Evolutionary conservation across 139 green algal species (phyloP), one percentile per base, ranked within the genome.

Genomic region (Picochlorum sp.): DNA sequence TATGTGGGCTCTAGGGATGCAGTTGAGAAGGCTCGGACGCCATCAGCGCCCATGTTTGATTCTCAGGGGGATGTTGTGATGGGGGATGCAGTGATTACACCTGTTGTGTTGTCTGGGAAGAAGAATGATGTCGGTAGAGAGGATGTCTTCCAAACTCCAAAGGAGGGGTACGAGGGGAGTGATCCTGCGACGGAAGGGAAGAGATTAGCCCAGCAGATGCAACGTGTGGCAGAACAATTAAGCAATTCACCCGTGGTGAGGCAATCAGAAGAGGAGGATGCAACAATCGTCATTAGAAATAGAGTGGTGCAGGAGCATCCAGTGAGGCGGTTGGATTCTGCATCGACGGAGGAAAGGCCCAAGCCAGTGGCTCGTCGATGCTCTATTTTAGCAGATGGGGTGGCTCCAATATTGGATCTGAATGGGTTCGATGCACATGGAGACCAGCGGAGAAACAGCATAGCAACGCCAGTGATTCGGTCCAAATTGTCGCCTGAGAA

Each of bases 161-260:
- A 41, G 34, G 34, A 41, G 14, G 34, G 34, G 8, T 41, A 11
- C 8, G 34, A 41, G 34, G 34, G 7, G 8, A 41, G 34, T 41
- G 69, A 56, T 18, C 54, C 70, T 2, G 63, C 63, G 4, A 72
- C 70, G 9, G 45, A 59, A 0, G 70, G 70, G 30, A 76, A 56
- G 6, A 63, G 47, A 47, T 30, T 76, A 37, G 70, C 70, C 18
- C 61, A 76, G 32, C 49, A 49, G 56, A 57, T 76, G 44, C 70
- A 72, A 21, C 32, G 61, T 14, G 61, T 71, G 20, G 70, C 70
- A 4, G 56, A 71, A 34, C 50, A 72, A 54, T 67, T 76, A 45
- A 56, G 69, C 51, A 61, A 57, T 20, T 62, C 69, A 20, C 16
- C 47, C 16, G 4, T 56, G 51, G 3, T 21, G 45, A 21, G 45